These are phyloP conservation scores for Perilla frutescens DNA, from an alignment of 257 asterid species.

Conservation along the genomic window DNA sequence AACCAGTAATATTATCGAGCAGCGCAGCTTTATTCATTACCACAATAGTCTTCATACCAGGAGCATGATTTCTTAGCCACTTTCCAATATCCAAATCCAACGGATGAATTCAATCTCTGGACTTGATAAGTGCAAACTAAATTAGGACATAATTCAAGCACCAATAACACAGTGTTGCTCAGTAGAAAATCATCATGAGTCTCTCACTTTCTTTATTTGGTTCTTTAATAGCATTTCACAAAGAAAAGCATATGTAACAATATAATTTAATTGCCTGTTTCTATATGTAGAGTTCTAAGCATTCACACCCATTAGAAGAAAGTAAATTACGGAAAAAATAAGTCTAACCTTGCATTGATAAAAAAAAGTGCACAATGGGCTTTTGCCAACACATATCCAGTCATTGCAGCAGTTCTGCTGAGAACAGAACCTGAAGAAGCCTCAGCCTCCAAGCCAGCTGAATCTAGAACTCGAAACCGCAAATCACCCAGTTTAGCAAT, in stretches of 20 bases:
- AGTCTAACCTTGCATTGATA: slow-evolving; percentile 85
- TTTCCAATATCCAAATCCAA: slow-evolving; percentile 96
- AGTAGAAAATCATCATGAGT: slow-evolving; percentile 4
- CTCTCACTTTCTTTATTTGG: slow-evolving; percentile 3
- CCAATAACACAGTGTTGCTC: slow-evolving; percentile 2
- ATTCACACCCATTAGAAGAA: slow-evolving; percentile 7
- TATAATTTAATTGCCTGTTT: not conserved
- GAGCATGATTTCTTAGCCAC: slow-evolving; percentile 93
- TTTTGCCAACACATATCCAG: slow-evolving; percentile 70
- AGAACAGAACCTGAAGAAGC: slow-evolving; percentile 98
- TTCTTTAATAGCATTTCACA: slow-evolving; percentile 14
- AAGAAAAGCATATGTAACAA: slow-evolving; percentile 1
- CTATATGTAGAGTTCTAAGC: slow-evolving; percentile 22
- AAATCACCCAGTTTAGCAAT: slow-evolving; percentile 89
- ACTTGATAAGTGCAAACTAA: slow-evolving; percentile 30
- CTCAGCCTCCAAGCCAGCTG: slow-evolving; percentile 99
- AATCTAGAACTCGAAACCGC: slow-evolving; percentile 89
- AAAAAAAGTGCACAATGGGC: slow-evolving; percentile 77
- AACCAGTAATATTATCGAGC: slow-evolving; percentile 73
- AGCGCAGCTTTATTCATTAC: slow-evolving; percentile 95
- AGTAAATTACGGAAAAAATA: slow-evolving; percentile 21
- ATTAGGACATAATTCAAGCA: slow-evolving; percentile 25
- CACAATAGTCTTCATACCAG: slow-evolving; percentile 72
- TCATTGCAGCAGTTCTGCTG: slow-evolving; percentile 91
- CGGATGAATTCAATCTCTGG: slow-evolving; percentile 85